These are phyloP conservation scores for Kuraishia hungarica DNA, from an alignment of 805 yeast genomes.

Conservation along the genomic window DNA sequence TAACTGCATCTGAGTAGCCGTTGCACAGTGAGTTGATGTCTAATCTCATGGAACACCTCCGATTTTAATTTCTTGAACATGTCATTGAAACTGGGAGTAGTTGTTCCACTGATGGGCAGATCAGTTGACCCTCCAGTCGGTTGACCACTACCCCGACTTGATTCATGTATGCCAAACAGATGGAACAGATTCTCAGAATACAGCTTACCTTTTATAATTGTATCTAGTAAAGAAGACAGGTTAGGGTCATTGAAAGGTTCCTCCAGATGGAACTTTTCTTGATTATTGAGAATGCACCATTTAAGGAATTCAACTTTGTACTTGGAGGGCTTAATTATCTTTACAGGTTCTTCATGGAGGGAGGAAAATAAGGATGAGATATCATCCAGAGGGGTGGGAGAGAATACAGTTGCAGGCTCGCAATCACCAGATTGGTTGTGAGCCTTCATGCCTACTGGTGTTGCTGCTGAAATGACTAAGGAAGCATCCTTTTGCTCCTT, in stretches of 20 bases:
- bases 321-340: background rate
- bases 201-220: conserved; percentile 9
- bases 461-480: too few relatives aligned
- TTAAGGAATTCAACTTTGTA: conserved; percentile 12
- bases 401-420: too few relatives aligned
- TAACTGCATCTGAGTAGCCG: conserved; percentile 15
- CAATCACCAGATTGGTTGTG: too few relatives aligned
- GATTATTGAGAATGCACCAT: conserved; percentile 11
- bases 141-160: too few relatives aligned
- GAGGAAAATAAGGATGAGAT: background rate
- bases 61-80: conserved; percentile 8
- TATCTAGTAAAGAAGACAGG: conserved; percentile 9
- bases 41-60: conserved; percentile 16
- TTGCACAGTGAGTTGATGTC: conserved; percentile 13
- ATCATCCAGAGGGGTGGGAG: too few relatives aligned
- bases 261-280: conserved; percentile 11
- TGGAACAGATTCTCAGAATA: conserved; percentile 5
- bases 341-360: background rate
- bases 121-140: conserved; percentile 6
- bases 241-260: conserved; percentile 7
- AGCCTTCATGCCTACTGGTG: too few relatives aligned
- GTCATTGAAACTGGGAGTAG: conserved; percentile 5
- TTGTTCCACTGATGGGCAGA: conserved; percentile 5
- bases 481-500: too few relatives aligned
- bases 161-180: background rate